Evolutionary conservation across 371 early-diverging fungal genomes (phyloP).

Genomic region (Saksenaea oblongispora): DNA sequence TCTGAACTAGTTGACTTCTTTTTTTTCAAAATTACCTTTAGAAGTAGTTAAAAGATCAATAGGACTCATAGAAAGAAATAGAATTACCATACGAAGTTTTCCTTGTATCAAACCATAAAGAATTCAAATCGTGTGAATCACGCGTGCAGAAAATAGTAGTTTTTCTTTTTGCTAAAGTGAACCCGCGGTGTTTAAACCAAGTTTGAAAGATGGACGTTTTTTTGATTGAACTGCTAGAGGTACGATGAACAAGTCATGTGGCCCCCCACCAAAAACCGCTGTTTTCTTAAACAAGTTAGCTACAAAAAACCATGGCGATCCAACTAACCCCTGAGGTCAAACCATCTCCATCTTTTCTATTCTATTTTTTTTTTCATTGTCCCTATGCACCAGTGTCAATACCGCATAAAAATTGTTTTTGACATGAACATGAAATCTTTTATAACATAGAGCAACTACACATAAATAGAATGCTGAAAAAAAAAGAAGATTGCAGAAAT

Average conservation of each 20-base stretch:
- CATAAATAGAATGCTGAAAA: no score
- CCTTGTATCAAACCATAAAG: not conserved
- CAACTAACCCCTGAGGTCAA: no score
- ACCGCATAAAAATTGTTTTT: no score
- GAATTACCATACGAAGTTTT: not conserved
- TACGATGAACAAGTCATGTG: not conserved
- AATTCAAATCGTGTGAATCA: not conserved
- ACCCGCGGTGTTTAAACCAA: not conserved
- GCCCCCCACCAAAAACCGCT: no score
- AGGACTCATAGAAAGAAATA: not conserved
- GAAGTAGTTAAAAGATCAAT: not conserved
- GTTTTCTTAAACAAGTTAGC: no score
- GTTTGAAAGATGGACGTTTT: not conserved
- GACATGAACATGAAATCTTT: no score
- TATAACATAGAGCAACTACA: no score
- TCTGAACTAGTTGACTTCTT: not conserved
- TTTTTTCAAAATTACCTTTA: not conserved
- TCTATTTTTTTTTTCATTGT: no score
- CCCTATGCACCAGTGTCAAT: no score
- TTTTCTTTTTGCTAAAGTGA: not conserved
- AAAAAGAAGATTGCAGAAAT: no score
- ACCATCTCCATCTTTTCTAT: no score
- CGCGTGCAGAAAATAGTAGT: not conserved
- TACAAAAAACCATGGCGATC: no score
- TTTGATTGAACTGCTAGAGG: not conserved